Evolutionary conservation across 306 rosid genomes (phyloP).

Genomic region (Quercus wislizeni): DNA sequence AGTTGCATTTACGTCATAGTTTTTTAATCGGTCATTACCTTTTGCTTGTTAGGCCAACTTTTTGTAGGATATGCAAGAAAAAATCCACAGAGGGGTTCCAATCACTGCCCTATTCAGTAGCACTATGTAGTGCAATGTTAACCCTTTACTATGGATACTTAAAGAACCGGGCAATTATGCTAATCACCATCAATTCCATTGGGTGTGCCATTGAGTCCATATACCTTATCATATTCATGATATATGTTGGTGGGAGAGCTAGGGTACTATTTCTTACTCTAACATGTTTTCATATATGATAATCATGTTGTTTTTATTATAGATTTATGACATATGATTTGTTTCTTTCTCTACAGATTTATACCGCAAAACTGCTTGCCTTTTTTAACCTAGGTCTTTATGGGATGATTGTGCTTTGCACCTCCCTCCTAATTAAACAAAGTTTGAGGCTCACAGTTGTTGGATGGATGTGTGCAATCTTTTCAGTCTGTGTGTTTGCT

Average conservation of each 20-base stretch:
- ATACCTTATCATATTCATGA: too few relatives aligned
- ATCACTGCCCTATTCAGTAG: conserved; percentile 37
- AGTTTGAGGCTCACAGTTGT: conserved; percentile 8
- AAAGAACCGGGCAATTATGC: conserved; percentile 14
- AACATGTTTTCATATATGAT: too few relatives aligned
- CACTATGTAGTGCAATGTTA: conserved; percentile 37
- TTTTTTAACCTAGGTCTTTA: too few relatives aligned
- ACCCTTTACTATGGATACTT: conserved; percentile 37
- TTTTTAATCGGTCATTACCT: neutral
- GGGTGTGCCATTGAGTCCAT: too few relatives aligned
- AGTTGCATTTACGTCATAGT: neutral
- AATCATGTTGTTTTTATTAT: too few relatives aligned
- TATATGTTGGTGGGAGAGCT: too few relatives aligned
- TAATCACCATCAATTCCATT: conserved; percentile 31
- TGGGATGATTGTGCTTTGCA: too few relatives aligned
- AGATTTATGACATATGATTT: too few relatives aligned
- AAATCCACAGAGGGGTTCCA: conserved; percentile 39
- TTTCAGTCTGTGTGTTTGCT: conserved; percentile 41
- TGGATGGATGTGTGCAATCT: conserved; percentile 35
- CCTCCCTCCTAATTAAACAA: too few relatives aligned
- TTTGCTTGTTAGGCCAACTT: conserved; percentile 23
- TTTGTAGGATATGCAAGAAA: conserved; percentile 25
- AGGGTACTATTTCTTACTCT: too few relatives aligned
- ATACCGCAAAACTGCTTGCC: too few relatives aligned
- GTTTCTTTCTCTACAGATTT: too few relatives aligned